Evolutionary conservation across 345 rosid species (phyloP).

Genomic region (Carallia pectinifolia): DNA sequence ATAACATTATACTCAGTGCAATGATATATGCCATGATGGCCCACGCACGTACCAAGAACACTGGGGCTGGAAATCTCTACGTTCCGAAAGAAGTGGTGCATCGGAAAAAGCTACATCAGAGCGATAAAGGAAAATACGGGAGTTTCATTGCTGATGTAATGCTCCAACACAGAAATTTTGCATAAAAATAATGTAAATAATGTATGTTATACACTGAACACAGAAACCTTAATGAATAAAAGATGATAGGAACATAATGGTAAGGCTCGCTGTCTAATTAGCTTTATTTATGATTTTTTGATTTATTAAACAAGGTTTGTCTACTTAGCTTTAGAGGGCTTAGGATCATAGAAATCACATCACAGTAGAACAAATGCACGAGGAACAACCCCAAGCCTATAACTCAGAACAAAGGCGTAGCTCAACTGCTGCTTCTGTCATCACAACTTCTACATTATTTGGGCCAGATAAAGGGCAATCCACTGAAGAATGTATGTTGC

Average conservation of each 20-base stretch:
- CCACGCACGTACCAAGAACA: too few species aligned
- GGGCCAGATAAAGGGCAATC: conserved; percentile 2
- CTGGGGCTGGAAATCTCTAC: too few species aligned
- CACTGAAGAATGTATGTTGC: conserved; percentile 3
- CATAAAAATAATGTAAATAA: not conserved
- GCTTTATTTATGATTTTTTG: not conserved
- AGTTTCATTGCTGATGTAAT: not conserved
- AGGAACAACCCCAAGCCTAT: conserved; percentile 12
- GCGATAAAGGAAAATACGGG: not conserved
- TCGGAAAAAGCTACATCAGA: not conserved
- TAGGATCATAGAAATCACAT: conserved; percentile 5
- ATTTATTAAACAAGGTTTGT: too few species aligned
- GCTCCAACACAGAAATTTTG: not conserved
- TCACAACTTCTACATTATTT: not conserved
- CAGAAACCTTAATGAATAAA: too few species aligned
- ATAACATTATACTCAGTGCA: too few species aligned
- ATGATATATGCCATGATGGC: too few species aligned
- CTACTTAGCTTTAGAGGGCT: not conserved
- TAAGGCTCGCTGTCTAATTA: conserved; percentile 17
- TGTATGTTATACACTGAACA: not conserved
- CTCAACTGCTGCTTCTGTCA: conserved; percentile 7
- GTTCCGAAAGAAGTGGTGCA: not conserved
- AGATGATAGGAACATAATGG: not conserved
- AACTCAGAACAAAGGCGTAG: not conserved
- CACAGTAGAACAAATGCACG: conserved; percentile 2